Evolutionary conservation across 1,284 basidiomycete species (phyloP).

Genomic region (Cerrena zonata): DNA sequence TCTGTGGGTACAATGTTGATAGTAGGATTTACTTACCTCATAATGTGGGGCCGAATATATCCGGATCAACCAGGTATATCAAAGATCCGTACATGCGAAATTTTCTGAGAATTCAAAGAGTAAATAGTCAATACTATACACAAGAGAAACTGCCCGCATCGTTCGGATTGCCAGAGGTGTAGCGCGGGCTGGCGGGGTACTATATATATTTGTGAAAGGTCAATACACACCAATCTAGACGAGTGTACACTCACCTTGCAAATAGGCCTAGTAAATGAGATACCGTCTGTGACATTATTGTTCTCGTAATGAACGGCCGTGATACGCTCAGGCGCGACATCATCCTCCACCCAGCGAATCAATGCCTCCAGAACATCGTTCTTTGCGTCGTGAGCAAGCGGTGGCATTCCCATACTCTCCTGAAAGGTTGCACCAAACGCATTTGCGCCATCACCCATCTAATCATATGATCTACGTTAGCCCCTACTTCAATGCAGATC

Average conservation of each 20-base stretch:
- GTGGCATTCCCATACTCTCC: slow-evolving; percentile 19
- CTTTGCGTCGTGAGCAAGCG: slow-evolving; percentile 22
- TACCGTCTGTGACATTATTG: slow-evolving; percentile 14
- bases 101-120: too few relatives aligned
- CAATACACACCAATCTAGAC: neutral
- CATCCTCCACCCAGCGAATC: slow-evolving; percentile 38
- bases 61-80: too few relatives aligned
- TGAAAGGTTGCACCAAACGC: slow-evolving; percentile 21
- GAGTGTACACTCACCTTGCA: slow-evolving; percentile 1
- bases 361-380: slow-evolving; percentile 36
- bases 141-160: slow-evolving; percentile 8
- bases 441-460: slow-evolving; percentile 23
- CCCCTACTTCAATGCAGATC: neutral
- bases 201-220: too few relatives aligned
- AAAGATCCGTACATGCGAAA: too few relatives aligned
- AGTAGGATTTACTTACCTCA: too few relatives aligned
- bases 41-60: neutral
- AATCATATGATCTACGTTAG: neutral
- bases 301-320: slow-evolving; percentile 22
- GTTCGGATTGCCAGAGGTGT: slow-evolving; percentile 8
- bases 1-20: too few relatives aligned
- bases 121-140: neutral
- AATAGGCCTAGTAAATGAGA: slow-evolving; percentile 1
- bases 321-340: slow-evolving; percentile 28
- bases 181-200: slow-evolving; percentile 8